Conservation (phyloP, 1,284 basidiomycete genomes). For the Earliella scabrosa region DNA sequence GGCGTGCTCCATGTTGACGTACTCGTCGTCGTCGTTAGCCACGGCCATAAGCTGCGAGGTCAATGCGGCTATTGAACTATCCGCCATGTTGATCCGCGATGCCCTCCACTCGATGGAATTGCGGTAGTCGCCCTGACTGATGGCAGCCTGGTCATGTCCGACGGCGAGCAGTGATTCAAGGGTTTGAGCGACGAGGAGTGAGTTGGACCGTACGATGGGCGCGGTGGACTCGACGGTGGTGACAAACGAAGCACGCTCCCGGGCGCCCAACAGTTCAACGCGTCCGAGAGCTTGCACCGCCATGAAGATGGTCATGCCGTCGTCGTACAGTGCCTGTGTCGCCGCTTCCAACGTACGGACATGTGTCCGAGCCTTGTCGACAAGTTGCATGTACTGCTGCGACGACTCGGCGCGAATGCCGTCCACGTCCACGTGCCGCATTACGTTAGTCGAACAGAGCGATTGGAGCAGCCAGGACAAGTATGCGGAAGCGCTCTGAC, state of each 20-base stretch:
- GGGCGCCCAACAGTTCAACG: slow-evolving; percentile 6
- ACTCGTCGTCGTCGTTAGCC: slow-evolving; percentile 51
- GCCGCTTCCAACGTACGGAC: slow-evolving; percentile 70
- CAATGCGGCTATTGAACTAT: slow-evolving; percentile 45
- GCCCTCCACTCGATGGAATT: slow-evolving; percentile 76
- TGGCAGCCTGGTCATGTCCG: slow-evolving; percentile 71
- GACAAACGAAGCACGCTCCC: slow-evolving; percentile 7
- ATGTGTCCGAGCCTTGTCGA: slow-evolving; percentile 67
- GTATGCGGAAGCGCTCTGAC: slow-evolving; percentile 56
- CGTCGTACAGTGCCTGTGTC: slow-evolving; percentile 75
- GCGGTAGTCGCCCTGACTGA: slow-evolving; percentile 68
- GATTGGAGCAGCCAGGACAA: slow-evolving; percentile 60
- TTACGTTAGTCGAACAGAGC: slow-evolving; percentile 73
- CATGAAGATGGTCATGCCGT: slow-evolving; percentile 60
- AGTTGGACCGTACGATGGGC: slow-evolving; percentile 36
- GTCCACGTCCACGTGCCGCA: slow-evolving; percentile 78
- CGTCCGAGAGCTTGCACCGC: slow-evolving; percentile 48
- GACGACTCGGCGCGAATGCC: slow-evolving; percentile 59
- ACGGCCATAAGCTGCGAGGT: slow-evolving; percentile 30
- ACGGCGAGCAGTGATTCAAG: slow-evolving; percentile 63
- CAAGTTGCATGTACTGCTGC: slow-evolving; percentile 60
- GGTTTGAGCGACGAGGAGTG: slow-evolving; percentile 58
- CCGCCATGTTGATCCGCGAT: slow-evolving; percentile 66
- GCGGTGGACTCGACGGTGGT: slow-evolving; percentile 32
- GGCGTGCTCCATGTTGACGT: slow-evolving; percentile 65